Evolutionary conservation across 495 filamentous ascomycete genomes (phyloP), one percentile per base, ranked within the genome.

Genomic region (Parachaetomium inaequale): DNA sequence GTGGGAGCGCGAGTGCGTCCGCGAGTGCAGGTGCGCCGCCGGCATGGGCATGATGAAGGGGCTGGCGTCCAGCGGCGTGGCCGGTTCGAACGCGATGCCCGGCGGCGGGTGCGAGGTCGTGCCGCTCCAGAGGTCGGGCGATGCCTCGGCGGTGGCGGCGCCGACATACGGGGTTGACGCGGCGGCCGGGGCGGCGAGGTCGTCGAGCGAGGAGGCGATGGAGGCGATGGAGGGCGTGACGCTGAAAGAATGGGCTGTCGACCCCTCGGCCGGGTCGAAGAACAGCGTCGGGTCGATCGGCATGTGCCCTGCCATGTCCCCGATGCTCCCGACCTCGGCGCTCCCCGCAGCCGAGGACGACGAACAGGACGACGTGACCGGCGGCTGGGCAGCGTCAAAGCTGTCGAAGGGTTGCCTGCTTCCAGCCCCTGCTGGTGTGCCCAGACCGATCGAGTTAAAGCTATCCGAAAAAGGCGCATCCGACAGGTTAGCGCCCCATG

Each of bases 271-370:
- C 6, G 70, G 36, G 25, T 70, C 71, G 12, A 65, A 60, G 38
- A 72, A 54, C 1, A 72, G 59, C 14, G 66, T 63, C 25, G 69
- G 70, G 47, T 72, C 71, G 34, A 72, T 66, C 29, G 69, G 66
- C 31, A 72, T 49, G 17, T 68, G 67, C 29, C 54, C 53, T 11
- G 53, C 58, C 19, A 68, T 26, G 21, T 61, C 51, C 38, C 51
- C 54, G 6, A 58, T 40, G 53, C 43, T 61, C 11, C 47, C 32
- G 23, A 15, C 49, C 1, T 68, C 58, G 10, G 40, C 25, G 43
- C 60, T 52, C 1, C 54, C 46, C 15, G 55, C 42, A 1, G 51
- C 26, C 11, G 38, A 45, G 12, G 52, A 57, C 8, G 49, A 59
- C 7, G 46, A 46, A 7, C 53, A 58, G 11, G 57, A 42, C 2